Conservation (phyloP, 192 early-diverging fungal species). For the Umbelopsis sp. region DNA sequence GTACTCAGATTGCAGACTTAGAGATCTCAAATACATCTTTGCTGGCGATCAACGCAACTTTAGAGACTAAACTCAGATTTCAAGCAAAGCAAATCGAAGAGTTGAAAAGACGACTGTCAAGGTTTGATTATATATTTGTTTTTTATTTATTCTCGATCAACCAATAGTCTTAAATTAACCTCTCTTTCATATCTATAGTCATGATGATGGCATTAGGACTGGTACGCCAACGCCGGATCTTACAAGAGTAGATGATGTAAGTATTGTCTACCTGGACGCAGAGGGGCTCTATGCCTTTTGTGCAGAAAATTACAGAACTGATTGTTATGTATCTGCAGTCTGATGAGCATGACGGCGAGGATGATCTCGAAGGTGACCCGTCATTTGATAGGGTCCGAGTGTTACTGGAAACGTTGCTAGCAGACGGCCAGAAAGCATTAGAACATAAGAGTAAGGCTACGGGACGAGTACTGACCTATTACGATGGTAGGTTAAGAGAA, state of each 20-base stretch:
- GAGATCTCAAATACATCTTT: constrained; percentile 17
- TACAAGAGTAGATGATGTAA: constrained; percentile 10
- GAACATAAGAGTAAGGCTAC: constrained; percentile 9
- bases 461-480: neutral
- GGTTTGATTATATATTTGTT: neutral
- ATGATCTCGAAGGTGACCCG: neutral
- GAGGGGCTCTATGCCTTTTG: neutral
- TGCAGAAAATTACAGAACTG: neutral
- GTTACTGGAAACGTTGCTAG: neutral
- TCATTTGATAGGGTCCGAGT: neutral
- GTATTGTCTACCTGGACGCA: neutral
- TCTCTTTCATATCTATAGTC: neutral
- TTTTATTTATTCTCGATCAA: too few relatives aligned
- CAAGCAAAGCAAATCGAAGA: constrained; percentile 14
- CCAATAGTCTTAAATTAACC: too few relatives aligned
- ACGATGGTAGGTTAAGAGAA: neutral
- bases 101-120: constrained; percentile 13
- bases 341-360: constrained; percentile 8
- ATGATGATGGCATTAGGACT: neutral
- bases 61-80: constrained; percentile 12
- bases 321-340: neutral
- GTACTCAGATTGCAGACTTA: neutral
- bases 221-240: constrained; percentile 5
- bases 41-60: constrained; percentile 13
- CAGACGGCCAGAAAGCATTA: neutral